These are phyloP conservation scores for Rhodotorula babjevae DNA, from an alignment of 768 basidiomycete genomes.

Conservation along the genomic window DNA sequence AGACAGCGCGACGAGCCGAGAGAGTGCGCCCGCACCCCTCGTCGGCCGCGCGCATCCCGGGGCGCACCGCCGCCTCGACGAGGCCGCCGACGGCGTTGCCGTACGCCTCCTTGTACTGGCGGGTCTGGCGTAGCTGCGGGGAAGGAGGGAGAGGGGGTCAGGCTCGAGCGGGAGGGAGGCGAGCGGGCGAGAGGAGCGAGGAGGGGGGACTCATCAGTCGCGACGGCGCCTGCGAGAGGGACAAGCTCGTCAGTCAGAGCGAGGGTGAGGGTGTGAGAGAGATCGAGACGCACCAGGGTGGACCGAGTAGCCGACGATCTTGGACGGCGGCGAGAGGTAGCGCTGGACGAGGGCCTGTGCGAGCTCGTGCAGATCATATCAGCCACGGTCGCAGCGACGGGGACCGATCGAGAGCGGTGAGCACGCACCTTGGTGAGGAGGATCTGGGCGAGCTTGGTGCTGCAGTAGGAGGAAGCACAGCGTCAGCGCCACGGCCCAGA, in stretches of 20 bases:
- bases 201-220: background rate
- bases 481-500: too few species aligned
- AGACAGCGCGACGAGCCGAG: background rate
- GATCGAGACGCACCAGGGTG: slow-evolving; percentile 24
- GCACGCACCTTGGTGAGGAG: background rate
- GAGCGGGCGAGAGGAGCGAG: too few species aligned
- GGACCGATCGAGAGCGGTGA: too few species aligned
- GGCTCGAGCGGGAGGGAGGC: too few species aligned
- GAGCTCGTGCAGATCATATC: too few species aligned
- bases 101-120: slow-evolving; percentile 34
- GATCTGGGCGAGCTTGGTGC: slow-evolving; percentile 18
- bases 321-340: slow-evolving; percentile 14
- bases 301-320: slow-evolving; percentile 11
- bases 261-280: background rate
- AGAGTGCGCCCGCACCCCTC: slow-evolving; percentile 9
- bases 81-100: slow-evolving; percentile 11
- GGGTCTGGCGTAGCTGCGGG: slow-evolving; percentile 9
- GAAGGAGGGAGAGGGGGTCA: background rate
- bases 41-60: slow-evolving; percentile 18
- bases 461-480: background rate
- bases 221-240: background rate
- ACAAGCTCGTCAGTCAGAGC: background rate
- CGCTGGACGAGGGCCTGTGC: slow-evolving; percentile 10
- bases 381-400: too few species aligned
- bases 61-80: background rate